Base-by-base conservation (phyloP, 139 green algal genomes). In the Monoraphidium neglectum region DNA sequence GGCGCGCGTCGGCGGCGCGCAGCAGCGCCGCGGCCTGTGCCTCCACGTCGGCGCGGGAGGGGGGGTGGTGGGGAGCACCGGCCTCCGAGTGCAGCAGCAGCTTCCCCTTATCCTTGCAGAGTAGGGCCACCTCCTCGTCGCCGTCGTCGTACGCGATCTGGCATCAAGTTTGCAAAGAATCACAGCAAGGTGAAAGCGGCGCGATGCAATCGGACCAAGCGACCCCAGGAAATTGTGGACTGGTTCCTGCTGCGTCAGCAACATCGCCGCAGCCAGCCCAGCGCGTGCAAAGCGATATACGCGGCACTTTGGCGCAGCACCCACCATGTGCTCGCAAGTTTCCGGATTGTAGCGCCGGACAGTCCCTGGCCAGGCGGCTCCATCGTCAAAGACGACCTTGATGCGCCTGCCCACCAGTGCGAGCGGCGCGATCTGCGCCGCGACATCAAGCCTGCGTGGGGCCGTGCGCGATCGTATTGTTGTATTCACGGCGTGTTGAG, bases 301-400 rank as follows among this genome's bases (percentile, higher is more conserved):
- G 32, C 32, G 5, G 8, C 54, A n/a, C n/a, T n/a, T n/a, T n/a
- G n/a, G n/a, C n/a, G n/a, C n/a, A n/a, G n/a, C n/a, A n/a, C n/a
- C 1, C 46, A 88, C 87, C 76, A 82, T 83, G 78, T 94, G 88
- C 60, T 82, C 62, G 18, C 80, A 82, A 0, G 72, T 85, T 4
- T 40, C 43, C 0, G 54, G 0, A 28, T 84, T 32, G 36, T 81
- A 89, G 0, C 12, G 26, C 0, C 40, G 64, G 8, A 90, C 81
- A 0, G 24, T 77, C 26, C 90, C 90, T 2, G 78, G 56, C 62
- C 86, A 95, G 88, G 90, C 95, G 6, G 72, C 79, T 16, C 87
- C 81, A 32, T 93, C 90, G 1, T 82, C 77, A 1, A 72, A 95
- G 28, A 77, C 75, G 0, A 95, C 76, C 2, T 78, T 81, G 51